Percentiles rank a stretch among this genome's conserved stretches.
Evolutionary conservation across 2,329 filamentous ascomycete species (phyloP).

Genomic region (Moelleriella libera): DNA sequence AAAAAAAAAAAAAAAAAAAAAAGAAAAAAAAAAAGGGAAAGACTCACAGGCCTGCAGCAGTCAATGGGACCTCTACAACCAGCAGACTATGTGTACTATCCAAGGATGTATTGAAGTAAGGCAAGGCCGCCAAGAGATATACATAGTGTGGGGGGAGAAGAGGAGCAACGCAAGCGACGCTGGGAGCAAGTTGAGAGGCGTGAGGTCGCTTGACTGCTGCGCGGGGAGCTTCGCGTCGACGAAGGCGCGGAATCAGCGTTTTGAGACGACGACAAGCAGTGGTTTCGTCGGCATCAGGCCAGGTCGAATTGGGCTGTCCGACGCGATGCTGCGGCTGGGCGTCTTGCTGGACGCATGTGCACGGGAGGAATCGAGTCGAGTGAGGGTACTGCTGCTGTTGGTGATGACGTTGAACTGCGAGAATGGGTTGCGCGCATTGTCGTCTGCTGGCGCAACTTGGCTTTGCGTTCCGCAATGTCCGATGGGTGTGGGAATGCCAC

Average conservation of each 20-base stretch:
- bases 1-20: too few relatives aligned
- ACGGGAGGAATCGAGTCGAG: neutral
- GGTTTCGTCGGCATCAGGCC: neutral
- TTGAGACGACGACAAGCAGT: neutral
- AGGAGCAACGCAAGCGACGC: neutral
- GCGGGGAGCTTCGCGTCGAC: neutral
- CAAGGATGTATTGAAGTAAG: neutral
- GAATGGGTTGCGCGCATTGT: neutral
- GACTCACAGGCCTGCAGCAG: too few relatives aligned
- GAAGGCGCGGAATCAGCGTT: neutral
- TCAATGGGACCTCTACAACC: too few relatives aligned
- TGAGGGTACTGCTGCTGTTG: neutral
- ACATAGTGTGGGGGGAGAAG: slow-evolving; percentile 1
- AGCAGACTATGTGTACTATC: neutral
- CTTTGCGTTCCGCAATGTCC: neutral
- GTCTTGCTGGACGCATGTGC: neutral
- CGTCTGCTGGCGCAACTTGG: neutral
- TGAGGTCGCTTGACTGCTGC: neutral
- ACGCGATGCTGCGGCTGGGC: too few relatives aligned
- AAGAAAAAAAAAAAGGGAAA: too few relatives aligned
- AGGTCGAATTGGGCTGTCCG: too few relatives aligned
- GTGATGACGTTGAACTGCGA: neutral
- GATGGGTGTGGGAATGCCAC: neutral
- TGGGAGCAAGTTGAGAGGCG: neutral
- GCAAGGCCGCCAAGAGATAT: neutral